Evolutionary conservation across 257 asterid species (phyloP).

Genomic region (Jacaranda mimosifolia): DNA sequence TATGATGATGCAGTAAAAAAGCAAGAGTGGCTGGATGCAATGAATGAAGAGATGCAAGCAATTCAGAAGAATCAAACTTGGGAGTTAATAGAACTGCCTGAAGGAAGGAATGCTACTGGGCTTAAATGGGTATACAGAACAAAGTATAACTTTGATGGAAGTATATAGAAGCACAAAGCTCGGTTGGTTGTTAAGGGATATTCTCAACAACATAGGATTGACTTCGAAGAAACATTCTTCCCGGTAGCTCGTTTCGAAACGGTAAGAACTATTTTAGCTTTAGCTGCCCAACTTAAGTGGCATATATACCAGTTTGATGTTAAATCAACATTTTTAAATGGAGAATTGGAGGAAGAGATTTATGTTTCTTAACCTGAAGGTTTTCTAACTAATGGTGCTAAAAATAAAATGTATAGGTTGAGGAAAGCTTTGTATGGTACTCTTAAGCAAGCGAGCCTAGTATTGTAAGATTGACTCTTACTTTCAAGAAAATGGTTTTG

Average conservation of each 20-base stretch:
- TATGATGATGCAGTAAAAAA: not conserved
- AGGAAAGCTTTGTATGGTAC: not conserved
- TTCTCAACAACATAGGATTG: not conserved
- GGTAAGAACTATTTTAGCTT: too few species aligned
- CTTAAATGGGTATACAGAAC: not conserved
- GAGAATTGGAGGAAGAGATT: not conserved
- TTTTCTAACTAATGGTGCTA: not conserved
- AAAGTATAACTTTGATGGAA: not conserved
- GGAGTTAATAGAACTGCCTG: not conserved
- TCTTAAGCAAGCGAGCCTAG: not conserved
- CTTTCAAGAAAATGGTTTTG: not conserved
- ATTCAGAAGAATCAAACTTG: not conserved
- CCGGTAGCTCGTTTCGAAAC: too few species aligned
- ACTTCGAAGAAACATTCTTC: too few species aligned
- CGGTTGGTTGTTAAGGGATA: not conserved
- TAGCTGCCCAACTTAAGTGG: not conserved
- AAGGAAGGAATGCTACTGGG: not conserved
- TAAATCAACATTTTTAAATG: not conserved
- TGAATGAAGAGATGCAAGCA: not conserved
- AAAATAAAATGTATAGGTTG: not conserved
- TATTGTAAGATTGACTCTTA: constrained; percentile 15
- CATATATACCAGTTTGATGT: not conserved
- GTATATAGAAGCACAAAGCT: not conserved
- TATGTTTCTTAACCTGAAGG: constrained; percentile 6
- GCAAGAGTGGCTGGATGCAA: not conserved